Evolutionary conservation across 495 filamentous ascomycete species (phyloP), one percentile per base, ranked within the genome.

Genomic region (Aspergillus conjunctus): DNA sequence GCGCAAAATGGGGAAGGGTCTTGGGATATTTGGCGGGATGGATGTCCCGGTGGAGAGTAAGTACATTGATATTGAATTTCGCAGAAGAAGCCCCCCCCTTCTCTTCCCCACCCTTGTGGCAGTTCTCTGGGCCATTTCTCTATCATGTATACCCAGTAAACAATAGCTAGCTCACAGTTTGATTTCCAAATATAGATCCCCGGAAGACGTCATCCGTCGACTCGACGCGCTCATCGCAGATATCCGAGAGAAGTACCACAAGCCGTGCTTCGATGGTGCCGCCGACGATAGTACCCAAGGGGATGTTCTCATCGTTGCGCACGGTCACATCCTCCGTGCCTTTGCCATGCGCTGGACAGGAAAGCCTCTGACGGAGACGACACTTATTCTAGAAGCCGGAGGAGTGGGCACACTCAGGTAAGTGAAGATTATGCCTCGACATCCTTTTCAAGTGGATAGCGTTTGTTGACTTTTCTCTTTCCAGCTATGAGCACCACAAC

Each of bases 281-380:
- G 59, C 74, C 73, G 17, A 82, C 0, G 18, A 22, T 12, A 39
- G 79, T 32, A 68, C 73, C 54, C 78, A 79, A n/a, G 70, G 78
- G 0, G 88, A 91, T 68, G 82, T 91, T 1, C 69, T 91, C 1
- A 58, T 91, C 20, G 87, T 91, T 22, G 86, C 90, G 5, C 93
- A 97, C 66, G 93, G 93, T 0, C 93, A 96, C 71, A 91, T 96
- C 31, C 78, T 96, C 32, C 81, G 93, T 26, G 91, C 91, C 0
- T 96, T 97, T 73, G 90, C 91, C 6, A 93, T 95, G 86, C 80
- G 93, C 18, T 97, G 93, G 93, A 80, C 85, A 0, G 81, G 83
- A 0, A 87, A 89, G 70, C 80, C 86, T 18, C 72, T 97, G 64
- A 79, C 71, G 10, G 77, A 79, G 41, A 82, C 80, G 1, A 68